phyloP scores from a whole-genome alignment of 2,329 filamentous ascomycete genomes.

The Neofusicoccum kwambonambiense region DNA sequence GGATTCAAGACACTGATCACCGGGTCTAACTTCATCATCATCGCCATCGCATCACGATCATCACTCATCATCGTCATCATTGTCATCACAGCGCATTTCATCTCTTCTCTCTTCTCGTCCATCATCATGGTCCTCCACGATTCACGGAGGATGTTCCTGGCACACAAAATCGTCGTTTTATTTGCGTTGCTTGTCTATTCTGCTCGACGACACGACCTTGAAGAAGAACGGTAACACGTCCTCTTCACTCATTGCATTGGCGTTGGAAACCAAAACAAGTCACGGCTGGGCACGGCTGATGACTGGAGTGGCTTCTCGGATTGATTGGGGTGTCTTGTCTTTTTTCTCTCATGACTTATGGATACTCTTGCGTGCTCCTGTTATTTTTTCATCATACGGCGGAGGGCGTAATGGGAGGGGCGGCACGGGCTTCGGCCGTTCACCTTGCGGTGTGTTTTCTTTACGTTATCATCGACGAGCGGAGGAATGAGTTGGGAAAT shows the following conservation, averaged over 20 bases:
- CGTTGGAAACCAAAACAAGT: constrained; percentile 13
- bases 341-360: constrained; percentile 6
- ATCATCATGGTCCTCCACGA: not conserved
- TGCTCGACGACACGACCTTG: constrained; percentile 9
- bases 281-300: not conserved
- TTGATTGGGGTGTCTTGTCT: not conserved
- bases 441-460: not conserved
- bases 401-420: constrained; percentile 1
- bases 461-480: not conserved
- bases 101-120: not conserved
- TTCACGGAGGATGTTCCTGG: not conserved
- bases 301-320: constrained; percentile 5
- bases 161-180: not conserved
- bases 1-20: constrained; percentile 3
- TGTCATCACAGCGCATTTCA: constrained; percentile 13
- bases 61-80: constrained; percentile 10
- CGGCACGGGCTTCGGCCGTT: not conserved
- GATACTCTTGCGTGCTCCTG: constrained; percentile 4
- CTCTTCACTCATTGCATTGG: constrained; percentile 9
- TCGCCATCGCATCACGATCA: constrained; percentile 7
- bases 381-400: not conserved
- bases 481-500: not conserved
- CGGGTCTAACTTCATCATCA: constrained; percentile 5
- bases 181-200: not conserved
- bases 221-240: constrained; percentile 6